Evolutionary conservation across 179 eudicot species (phyloP).

Genomic region (Beta corolliflora): DNA sequence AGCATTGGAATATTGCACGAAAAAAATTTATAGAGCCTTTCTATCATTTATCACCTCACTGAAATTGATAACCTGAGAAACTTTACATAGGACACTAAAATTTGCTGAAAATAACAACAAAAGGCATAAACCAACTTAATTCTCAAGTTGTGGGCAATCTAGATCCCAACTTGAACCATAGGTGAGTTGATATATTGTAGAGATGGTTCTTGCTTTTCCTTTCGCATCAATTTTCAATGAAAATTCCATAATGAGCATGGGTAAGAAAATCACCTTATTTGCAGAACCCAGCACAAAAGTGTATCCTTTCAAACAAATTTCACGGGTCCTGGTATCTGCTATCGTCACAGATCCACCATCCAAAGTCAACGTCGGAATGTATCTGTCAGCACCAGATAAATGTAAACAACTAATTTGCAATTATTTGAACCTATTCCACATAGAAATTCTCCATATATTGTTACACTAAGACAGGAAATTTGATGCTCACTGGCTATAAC

Average conservation of each 20-base stretch:
- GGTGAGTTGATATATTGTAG: neutral
- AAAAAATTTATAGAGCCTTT: neutral
- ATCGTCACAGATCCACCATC: constrained; percentile 72
- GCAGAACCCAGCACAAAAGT: constrained; percentile 65
- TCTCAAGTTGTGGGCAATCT: neutral
- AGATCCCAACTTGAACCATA: neutral
- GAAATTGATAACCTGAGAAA: neutral
- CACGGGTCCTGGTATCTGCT: constrained; percentile 69
- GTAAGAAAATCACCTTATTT: constrained; percentile 47
- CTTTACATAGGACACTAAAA: neutral
- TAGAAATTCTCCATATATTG: neutral
- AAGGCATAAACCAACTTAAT: neutral
- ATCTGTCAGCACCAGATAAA: constrained; percentile 42
- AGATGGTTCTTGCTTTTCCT: neutral
- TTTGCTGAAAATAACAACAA: neutral
- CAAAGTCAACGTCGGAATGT: constrained; percentile 70
- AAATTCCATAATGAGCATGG: neutral
- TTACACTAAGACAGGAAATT: neutral
- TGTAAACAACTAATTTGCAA: neutral
- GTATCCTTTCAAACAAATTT: constrained; percentile 71
- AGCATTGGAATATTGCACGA: neutral
- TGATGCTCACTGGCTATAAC: constrained; percentile 62
- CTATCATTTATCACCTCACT: neutral
- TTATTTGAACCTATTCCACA: neutral
- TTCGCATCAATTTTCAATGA: constrained; percentile 5